Evolutionary conservation across 1,284 basidiomycete species (phyloP).

Genomic region (Cryptococcus hybrid): DNA sequence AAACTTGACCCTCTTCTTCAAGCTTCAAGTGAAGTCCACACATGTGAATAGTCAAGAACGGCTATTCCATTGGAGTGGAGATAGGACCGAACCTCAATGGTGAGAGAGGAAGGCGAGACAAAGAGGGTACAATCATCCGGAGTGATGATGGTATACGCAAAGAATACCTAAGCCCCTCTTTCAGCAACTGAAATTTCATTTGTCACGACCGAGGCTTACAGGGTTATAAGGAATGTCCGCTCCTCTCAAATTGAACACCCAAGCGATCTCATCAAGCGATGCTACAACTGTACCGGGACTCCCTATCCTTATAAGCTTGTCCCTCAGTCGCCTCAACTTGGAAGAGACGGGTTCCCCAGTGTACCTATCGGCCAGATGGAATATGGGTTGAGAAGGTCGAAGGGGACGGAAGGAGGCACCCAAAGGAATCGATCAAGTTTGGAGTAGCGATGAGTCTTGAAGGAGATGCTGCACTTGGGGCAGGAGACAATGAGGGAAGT

Average conservation of each 20-base stretch:
- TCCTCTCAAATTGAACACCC: conserved; percentile 93
- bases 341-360: conserved; percentile 63
- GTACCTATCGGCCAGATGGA: conserved; percentile 64
- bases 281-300: conserved; percentile 69
- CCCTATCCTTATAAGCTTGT: conserved; percentile 64
- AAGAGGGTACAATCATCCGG: conserved; percentile 68
- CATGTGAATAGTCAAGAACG: conserved; percentile 67
- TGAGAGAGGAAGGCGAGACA: conserved; percentile 65
- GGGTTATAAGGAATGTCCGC: conserved; percentile 92
- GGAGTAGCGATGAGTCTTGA: conserved; percentile 54
- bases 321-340: conserved; percentile 68
- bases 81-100: conserved; percentile 58
- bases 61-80: conserved; percentile 62
- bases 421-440: conserved; percentile 87
- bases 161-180: conserved; percentile 68
- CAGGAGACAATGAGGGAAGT: conserved; percentile 10
- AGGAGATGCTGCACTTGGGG: too few relatives aligned
- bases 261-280: conserved; percentile 85
- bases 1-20: conserved; percentile 18
- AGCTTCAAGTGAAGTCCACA: conserved; percentile 54
- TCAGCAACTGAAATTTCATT: too few relatives aligned
- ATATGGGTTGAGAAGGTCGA: conserved; percentile 68
- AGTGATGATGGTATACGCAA: conserved; percentile 83
- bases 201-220: conserved; percentile 40
- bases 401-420: conserved; percentile 58